Evolutionary conservation across 2,329 filamentous ascomycete genomes (phyloP).

Genomic region (Colletotrichum magnum): DNA sequence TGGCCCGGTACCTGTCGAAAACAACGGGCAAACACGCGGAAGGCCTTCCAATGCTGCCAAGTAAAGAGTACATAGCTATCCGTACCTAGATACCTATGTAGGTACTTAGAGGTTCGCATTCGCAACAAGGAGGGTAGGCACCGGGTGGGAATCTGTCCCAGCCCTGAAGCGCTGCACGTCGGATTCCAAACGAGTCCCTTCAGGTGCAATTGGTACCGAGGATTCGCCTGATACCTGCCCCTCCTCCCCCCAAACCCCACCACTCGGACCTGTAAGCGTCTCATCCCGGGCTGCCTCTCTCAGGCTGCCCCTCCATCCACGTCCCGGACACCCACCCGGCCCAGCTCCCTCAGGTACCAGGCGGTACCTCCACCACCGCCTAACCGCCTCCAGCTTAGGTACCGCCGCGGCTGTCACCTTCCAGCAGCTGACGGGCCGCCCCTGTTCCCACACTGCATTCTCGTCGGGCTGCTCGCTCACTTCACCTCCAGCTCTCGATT

Average conservation of each 20-base stretch:
- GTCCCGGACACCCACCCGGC: background rate
- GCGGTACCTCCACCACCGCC: background rate
- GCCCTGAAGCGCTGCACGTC: conserved; percentile 24
- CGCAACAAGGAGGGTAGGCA: background rate
- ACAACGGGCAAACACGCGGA: too few species aligned
- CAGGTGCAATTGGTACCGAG: conserved; percentile 27
- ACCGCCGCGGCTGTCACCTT: background rate
- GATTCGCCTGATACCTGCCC: conserved; percentile 6
- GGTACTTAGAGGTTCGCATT: background rate
- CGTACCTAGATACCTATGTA: background rate
- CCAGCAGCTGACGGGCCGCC: background rate
- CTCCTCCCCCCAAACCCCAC: conserved; percentile 33
- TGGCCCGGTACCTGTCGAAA: too few species aligned
- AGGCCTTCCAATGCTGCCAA: too few species aligned
- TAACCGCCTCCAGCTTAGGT: conserved; percentile 6
- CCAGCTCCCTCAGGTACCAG: background rate
- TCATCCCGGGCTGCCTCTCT: conserved; percentile 39
- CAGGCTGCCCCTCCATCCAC: conserved; percentile 16
- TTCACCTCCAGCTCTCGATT: conserved; percentile 3
- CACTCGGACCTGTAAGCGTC: conserved; percentile 29
- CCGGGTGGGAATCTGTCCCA: conserved; percentile 17
- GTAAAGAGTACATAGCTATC: background rate
- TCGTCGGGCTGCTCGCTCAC: conserved; percentile 6
- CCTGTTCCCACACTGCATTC: background rate
- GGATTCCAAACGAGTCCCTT: conserved; percentile 6